Base-by-base conservation (phyloP, 2,329 filamentous ascomycete genomes). In the Domatiomyces catenatus region DNA sequence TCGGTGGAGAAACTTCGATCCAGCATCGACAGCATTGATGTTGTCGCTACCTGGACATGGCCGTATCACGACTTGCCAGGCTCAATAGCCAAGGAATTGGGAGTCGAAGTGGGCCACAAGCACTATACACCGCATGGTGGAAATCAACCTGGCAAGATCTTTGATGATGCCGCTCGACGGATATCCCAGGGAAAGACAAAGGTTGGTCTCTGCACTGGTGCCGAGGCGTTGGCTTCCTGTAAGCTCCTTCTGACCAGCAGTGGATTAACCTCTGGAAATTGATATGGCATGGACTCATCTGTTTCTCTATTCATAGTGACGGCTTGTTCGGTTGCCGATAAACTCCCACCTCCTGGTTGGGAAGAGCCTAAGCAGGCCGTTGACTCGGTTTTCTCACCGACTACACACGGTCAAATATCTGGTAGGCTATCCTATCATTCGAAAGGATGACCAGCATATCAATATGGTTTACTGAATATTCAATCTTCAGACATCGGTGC, bases 21-120 rank as follows among this genome's bases (percentile, higher is more conserved):
- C 0, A 63, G 64, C 0, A 73, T 81, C 48, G 79, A 83, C 59
- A 77, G 74, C 56, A 68, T 84, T 45, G 68, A 74, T 44, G 72
- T 81, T 3, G 78, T 83, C 8, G 71, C 69, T 42, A 77, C 76
- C 0, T 84, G 80, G 80, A 81, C 80, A 0, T 83, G 80, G 80
- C 73, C 75, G 0, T 83, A 83, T 59, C 63, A 69, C 1, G 74
- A 83, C 59, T 63, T 83, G 1, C 77, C 79, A 0, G 69, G 67
- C 4, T 64, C 77, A 1, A 60, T 84, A 5, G 68, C 73, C 0
- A 56, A 72, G 42, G 71, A 67, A 39, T 62, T 83, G 2, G 69
- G 67, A 0, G 65, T 77, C 2, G 61, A 69, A 2, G 67, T 74
- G 0, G 66, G 64, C 1, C 73, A 77, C 57, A 70, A 67, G 46